Base-by-base conservation (phyloP, 73 alveolate species). In the Paraurostyla sp. region DNA sequence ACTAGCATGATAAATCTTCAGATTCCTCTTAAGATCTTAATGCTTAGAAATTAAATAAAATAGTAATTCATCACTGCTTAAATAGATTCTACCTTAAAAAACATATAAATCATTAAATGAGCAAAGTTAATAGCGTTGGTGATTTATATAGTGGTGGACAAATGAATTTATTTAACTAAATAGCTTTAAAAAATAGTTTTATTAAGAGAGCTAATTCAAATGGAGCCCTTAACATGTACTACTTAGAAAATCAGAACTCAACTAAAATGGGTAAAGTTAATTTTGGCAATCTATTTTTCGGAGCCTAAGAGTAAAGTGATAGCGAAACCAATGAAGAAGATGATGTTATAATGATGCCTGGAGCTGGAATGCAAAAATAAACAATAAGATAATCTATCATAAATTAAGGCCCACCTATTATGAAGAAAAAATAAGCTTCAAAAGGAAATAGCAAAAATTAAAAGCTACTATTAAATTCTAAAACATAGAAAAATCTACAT, bases 201-300 rank as follows among this genome's bases (percentile, higher is more conserved):
- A 33, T 65, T 7, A 65, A 65, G 25, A 65, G 82, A 65, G 82
- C 82, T 2, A 65, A 65, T 40, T 65, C 82, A 11, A 65, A 65
- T 38, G 82, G 82, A 1, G 41, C 41, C 45, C 82, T 65, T 9
- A 3, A 38, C 20, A 40, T 16, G 32, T n/a, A 36, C 9, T 15
- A 9, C 18, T 22, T 35, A 4, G 56, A 65, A 65, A 7, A 65
- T 18, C 35, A 59, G 23, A 16, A 11, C 9, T 59, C 32, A 65
- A 65, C 6, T 16, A 58, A 35, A 18, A 1, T 38, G 82, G 32
- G 35, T 1, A 36, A 22, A 40, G 58, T 65, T 7, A 35, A 65
- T 65, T 33, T 32, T 0, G 41, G 41, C 25, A 15, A 60, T 27
- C 45, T 60, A 6, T 27, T 27, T 60, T 60, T 60, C 32, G 78